Evolutionary conservation across 148 eudicot genomes (phyloP).

Genomic region (Camellia sinensis): DNA sequence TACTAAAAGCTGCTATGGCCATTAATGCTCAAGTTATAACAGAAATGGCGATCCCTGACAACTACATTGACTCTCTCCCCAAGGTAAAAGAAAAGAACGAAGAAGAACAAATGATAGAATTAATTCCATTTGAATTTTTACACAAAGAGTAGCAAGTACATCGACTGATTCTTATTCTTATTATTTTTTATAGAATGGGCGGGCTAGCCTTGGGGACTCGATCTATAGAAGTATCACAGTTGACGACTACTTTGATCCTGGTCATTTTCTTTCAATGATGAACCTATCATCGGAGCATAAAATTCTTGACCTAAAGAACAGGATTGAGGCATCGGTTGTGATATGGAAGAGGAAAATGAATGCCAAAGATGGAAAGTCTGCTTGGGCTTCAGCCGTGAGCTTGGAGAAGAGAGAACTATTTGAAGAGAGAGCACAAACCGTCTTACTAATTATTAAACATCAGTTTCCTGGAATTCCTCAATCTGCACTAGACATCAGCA

Average conservation of each 20-base stretch:
- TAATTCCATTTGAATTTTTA: background rate
- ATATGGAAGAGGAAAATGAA: constrained; percentile 73
- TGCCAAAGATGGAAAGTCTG: constrained; percentile 53
- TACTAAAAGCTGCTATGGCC: constrained; percentile 25
- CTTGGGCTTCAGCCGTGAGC: constrained; percentile 72
- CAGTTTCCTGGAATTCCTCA: constrained; percentile 66
- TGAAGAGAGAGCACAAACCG: constrained; percentile 70
- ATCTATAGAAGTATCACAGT: constrained; percentile 59
- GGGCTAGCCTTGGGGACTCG: constrained; percentile 64
- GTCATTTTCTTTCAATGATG: constrained; percentile 47
- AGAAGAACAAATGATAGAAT: background rate
- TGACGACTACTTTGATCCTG: constrained; percentile 62
- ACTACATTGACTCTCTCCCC: constrained; percentile 72
- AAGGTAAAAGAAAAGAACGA: constrained; percentile 40
- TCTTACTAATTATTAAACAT: constrained; percentile 58
- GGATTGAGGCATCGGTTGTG: constrained; percentile 72
- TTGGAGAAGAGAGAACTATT: constrained; percentile 71
- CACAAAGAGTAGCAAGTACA: background rate
- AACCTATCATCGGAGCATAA: constrained; percentile 74
- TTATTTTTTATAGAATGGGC: constrained; percentile 48
- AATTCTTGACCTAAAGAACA: constrained; percentile 61
- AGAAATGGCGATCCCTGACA: constrained; percentile 52
- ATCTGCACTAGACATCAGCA: constrained; percentile 67
- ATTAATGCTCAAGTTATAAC: constrained; percentile 17
- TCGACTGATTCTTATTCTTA: background rate